Base-by-base conservation (phyloP, 768 basidiomycete species). In the Mrakia frigida region DNA sequence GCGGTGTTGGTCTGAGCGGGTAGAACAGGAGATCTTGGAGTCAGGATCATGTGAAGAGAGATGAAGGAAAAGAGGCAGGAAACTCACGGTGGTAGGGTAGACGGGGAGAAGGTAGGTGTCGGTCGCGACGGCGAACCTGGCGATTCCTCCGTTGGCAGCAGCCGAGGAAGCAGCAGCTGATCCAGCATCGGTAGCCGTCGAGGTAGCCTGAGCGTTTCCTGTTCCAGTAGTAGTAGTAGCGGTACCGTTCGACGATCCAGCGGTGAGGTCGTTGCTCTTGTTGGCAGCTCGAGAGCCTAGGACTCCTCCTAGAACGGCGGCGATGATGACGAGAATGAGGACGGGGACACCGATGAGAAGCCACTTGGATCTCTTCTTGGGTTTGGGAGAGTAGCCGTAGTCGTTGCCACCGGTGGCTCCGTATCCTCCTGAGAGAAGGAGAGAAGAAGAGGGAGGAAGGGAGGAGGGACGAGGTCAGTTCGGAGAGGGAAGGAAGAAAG, bases 1-100 rank as follows among this genome's bases (percentile, higher is more conserved):
- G 85, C 83, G 21, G 84, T 82, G 71, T 87, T 84, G 82, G 94
- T 92, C 83, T 82, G 61, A 16, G 6, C 16, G 43, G 43, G 43
- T 43, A 43, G 11, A 14, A 50, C 4, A 16, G 46, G 13, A 50
- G 46, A 14, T 50, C 16, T 18, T 4, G 21, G 2, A 18, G 18
- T 50, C 46, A 50, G 18, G 16, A 18, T 50, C 46, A 18, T 3
- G 46, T 23, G 25, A 21, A 50, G 70, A 71, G 28, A 41, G 50
- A 56, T 10, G 70, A 52, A 35, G 25, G 43, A 31, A 13, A 56
- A 39, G n/a, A 2, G 46, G 28, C 21, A 52, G n/a, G 46, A 13
- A 18, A 88, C 92, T 85, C 78, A 95, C 94, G 7, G 92, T 92
- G 28, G 92, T 90, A 9, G 94, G 92, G 82, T 95, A 96, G 37